Base-by-base conservation (phyloP, 2,329 filamentous ascomycete genomes). In the Aquanectria penicillioides region DNA sequence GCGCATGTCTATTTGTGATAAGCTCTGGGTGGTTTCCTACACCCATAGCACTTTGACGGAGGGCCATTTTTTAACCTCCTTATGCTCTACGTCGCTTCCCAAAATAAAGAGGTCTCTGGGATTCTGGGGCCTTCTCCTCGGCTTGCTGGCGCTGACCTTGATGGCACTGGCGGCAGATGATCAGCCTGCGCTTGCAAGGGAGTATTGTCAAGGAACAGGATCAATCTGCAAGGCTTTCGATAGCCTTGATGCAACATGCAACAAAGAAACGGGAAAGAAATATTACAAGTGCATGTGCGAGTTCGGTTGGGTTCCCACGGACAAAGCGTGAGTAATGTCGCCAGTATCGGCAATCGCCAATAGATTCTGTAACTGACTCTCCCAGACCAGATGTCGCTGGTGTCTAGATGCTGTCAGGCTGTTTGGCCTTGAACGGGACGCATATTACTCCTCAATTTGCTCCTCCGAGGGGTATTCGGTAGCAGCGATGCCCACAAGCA, bases 201-300 rank as follows among this genome's bases (percentile, higher is more conserved):
- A 46, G 9, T 46, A 46, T 22, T 57, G 53, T 17, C 37, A 43
- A 20, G 37, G 44, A 5, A 29, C 37, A 15, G 46, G 37, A 7
- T 50, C 51, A 8, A 57, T 57, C 34, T 50, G 37, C 31, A 9
- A 36, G 12, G 53, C 44, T 25, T 29, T 17, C 22, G 4, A 51
- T 9, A 17, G 23, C 2, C 46, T 57, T 11, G 47, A 46, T 6
- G 23, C 15, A 5, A 41, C 6, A 18, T 52, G 48, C 25, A 17
- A 52, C n/a, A 29, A 57, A 7, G 17, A 52, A 29, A 36, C 34
- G 12, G 47, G 25, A 15, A 11, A 18, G 34, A 52, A 46, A 23
- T 57, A 52, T 40, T 52, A 57, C 26, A 29, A 52, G 12, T 52
- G 55, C 15, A 34, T 52, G 46, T 57, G 47, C 20, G 29, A 38